Evolutionary conservation across 2,329 filamentous ascomycete species (phyloP), one percentile per base, ranked within the genome.

Genomic region (Fusarium algeriense): DNA sequence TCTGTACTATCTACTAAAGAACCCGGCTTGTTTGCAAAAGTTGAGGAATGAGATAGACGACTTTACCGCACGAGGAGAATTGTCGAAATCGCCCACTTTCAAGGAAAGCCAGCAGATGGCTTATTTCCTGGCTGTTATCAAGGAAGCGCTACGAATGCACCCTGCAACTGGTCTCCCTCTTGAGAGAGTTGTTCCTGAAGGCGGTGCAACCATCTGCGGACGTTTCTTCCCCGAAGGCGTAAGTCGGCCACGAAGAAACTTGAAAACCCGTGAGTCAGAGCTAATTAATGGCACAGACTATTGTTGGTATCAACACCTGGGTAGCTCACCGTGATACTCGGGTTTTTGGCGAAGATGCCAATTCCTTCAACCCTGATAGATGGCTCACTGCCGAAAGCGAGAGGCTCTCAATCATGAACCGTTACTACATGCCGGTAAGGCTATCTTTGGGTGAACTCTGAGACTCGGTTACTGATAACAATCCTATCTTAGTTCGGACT

Each of bases 251-350:
- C 2, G 2, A 5, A 2, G 3, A 12, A 14, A 5, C 1, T 2
- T 1, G 0, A 6, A 15, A 11, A 3, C 3, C 0, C 1, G 4
- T 5, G n/a, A 20, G 3, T 30, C 2, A 2, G 1, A 7, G 8
- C 57, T 63, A 15, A 55, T 12, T 0, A 7, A 17, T 30, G 4
- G 20, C 11, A 15, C 13, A 75, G 71, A 64, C 71, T 2, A 64
- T 70, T 2, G 70, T 75, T 10, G 73, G 73, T 0, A 62, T 76
- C 53, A 75, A 76, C 17, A 62, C 60, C 4, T 75, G 73, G 73
- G 73, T 75, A 19, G 71, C 70, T 2, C 73, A 75, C n/a, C 69
- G 61, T 8, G 55, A 75, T 26, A 35, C 44, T 2, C n/a, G 45
- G 7, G 44, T 75, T 0, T 76, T 75, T 12, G 74, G 74, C 2